Percentiles rank a stretch among this genome's conserved stretches.
Conservation (phyloP, 192 early-diverging fungal species). For the Coemansia sp. region DNA sequence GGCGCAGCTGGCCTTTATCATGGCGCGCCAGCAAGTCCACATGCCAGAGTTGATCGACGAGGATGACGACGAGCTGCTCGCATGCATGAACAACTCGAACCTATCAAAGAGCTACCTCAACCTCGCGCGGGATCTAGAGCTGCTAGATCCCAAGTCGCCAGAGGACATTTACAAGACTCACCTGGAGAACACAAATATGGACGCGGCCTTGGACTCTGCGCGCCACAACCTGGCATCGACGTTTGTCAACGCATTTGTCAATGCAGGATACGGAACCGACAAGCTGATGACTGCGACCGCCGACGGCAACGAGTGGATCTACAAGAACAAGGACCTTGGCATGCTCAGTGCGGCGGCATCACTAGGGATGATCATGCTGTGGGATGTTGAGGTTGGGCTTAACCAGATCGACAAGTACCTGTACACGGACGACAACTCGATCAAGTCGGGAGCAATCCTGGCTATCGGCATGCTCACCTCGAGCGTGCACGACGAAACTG, state of each 20-base stretch:
- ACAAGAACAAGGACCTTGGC: slow-evolving; percentile 97
- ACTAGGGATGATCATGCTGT: slow-evolving; percentile 86
- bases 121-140: slow-evolving; percentile 88
- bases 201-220: slow-evolving; percentile 82
- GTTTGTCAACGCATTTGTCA: slow-evolving; percentile 99
- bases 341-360: slow-evolving; percentile 97
- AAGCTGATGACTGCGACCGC: slow-evolving; percentile 75
- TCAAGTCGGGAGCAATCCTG: slow-evolving; percentile 91
- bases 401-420: slow-evolving; percentile 94
- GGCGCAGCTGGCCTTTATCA: slow-evolving; percentile 94
- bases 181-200: slow-evolving; percentile 81
- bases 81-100: slow-evolving; percentile 86
- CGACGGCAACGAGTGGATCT: slow-evolving; percentile 85
- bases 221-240: slow-evolving; percentile 94
- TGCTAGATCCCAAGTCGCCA: slow-evolving; percentile 92
- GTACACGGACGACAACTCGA: slow-evolving; percentile 74
- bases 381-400: slow-evolving; percentile 91
- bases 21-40: slow-evolving; percentile 84
- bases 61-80: slow-evolving; percentile 78
- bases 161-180: slow-evolving; percentile 99
- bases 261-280: slow-evolving; percentile 93
- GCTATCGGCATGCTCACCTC: slow-evolving; percentile 91
- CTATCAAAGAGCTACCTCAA: slow-evolving; percentile 86
- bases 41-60: slow-evolving; percentile 71
- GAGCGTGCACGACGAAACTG: slow-evolving; percentile 86